phyloP scores from a whole-genome alignment of 2,329 filamentous ascomycete species.

The Didymella segeticola region DNA sequence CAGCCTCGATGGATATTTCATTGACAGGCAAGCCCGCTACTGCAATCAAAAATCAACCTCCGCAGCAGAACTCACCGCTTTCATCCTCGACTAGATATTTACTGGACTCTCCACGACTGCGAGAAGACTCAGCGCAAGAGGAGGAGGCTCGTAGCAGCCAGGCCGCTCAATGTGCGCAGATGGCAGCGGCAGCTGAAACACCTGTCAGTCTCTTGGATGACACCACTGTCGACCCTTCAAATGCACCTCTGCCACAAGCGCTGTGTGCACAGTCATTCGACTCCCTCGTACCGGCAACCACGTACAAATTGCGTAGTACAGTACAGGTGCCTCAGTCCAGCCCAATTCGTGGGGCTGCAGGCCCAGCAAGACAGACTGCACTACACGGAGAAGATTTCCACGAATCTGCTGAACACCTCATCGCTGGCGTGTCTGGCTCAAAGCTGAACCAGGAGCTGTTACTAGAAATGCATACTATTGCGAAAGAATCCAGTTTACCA shows the following conservation, averaged over 20 bases:
- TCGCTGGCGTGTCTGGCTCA: background rate
- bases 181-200: background rate
- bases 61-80: background rate
- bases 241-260: background rate
- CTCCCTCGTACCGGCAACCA: conserved; percentile 14
- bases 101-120: conserved; percentile 9
- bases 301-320: conserved; percentile 8
- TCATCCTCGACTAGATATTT: background rate
- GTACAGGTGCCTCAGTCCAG: conserved; percentile 10
- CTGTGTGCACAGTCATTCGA: conserved; percentile 5
- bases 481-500: background rate
- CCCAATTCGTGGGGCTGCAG: background rate
- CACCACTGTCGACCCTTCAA: background rate
- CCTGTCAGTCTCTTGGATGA: background rate
- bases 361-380: background rate
- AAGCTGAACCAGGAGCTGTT: background rate
- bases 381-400: background rate
- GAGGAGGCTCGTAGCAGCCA: conserved; percentile 18
- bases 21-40: conserved; percentile 13
- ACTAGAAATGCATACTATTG: background rate
- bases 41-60: background rate
- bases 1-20: conserved; percentile 35
- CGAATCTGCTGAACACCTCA: conserved; percentile 24
- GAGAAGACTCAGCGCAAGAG: conserved; percentile 17
- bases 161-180: conserved; percentile 5